Base-by-base conservation (phyloP, 2,329 filamentous ascomycete species). In the Thielaviopsis euricoi region DNA sequence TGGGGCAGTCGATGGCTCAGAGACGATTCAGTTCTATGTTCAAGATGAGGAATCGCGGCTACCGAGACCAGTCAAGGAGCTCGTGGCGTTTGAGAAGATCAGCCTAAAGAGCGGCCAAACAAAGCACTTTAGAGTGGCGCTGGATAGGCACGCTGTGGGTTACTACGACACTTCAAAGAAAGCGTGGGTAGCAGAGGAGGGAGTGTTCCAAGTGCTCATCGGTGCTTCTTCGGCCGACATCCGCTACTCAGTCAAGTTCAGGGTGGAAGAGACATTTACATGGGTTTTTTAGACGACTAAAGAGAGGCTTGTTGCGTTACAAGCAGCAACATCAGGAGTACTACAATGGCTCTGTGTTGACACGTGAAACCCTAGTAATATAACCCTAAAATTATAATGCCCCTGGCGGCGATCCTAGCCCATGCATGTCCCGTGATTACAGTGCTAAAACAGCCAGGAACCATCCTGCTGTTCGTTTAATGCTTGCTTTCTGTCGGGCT, bases 21-120 rank as follows among this genome's bases (percentile, higher is more conserved):
- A 87, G 66, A 82, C 79, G 40, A 78, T 87, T 7, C 85, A 88
- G 69, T 71, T 82, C 2, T 88, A 87, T 63, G 73, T 87, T 53
- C 73, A 74, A n/a, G 82, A 85, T 58, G 73, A 78, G 54, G 79
- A 78, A 66, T 81, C 81, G 1, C 71, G 76, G 10, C 71, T 87
- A n/a, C 78, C 78, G 0, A 72, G 84, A 22, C 84, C 84, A 0
- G 78, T 81, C 63, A 87, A 87, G 69, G 85, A 88, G 68, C 72
- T 88, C 1, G 81, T 82, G 37, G 83, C 81, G 0, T 88, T 87
- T 64, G 77, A 78, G 59, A 87, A 86, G 68, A 75, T 85, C 0
- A 73, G 70, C 54, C 68, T 87, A 2, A 72, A 78, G 51, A 71
- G 76, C 1, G 81, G 79, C 3, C 76, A 79, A 70, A 79, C 76